Evolutionary conservation across 148 eudicot genomes (phyloP), one percentile per base, ranked within the genome.

Genomic region (Chenopodium formosanum): DNA sequence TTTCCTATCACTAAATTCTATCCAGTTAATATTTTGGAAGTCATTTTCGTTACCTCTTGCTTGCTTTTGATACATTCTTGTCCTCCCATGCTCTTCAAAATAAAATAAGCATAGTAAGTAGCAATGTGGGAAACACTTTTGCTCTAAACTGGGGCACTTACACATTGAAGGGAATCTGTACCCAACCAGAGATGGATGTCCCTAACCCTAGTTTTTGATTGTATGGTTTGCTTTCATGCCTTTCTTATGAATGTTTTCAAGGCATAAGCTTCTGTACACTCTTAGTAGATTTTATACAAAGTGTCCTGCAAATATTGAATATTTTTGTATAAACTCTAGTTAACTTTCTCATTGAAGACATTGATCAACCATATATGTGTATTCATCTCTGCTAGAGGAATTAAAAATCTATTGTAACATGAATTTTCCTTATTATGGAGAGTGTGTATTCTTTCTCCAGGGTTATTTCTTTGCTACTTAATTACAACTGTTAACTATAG

Each of bases 401-500:
- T 40, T 20, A 1, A 46, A 3, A 31, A 1, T 3, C 27, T 1
- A 40, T 67, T 47, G 34, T 29, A 25, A 50, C 25, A 37, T 74
- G 53, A 74, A 46, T 22, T 68, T 66, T 32, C 44, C 9, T 53
- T 52, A 12, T 66, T 56, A 23, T 19, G 44, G 16, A 56, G 32
- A 67, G 48, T 71, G 4, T 58, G 8, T 46, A 8, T 48, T 66
- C 8, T 31, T 56, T 37, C 23, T 37, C 20, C 25, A 23, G n/a
- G n/a, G 44, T 77, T 64, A 27, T 27, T 19, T 23, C 22, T 25
- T 32, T 50, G 31, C 32, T 78, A 40, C 80, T 40, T 74, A 81
- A 65, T 70, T 78, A 48, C 67, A 23, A 72, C 56, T 83, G 70
- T 16, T 79, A 77, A 80, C 47, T 85, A 78, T 81, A 96, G 99